phyloP scores from a whole-genome alignment of 306 rosid species.

The Luffa aegyptiaca region DNA sequence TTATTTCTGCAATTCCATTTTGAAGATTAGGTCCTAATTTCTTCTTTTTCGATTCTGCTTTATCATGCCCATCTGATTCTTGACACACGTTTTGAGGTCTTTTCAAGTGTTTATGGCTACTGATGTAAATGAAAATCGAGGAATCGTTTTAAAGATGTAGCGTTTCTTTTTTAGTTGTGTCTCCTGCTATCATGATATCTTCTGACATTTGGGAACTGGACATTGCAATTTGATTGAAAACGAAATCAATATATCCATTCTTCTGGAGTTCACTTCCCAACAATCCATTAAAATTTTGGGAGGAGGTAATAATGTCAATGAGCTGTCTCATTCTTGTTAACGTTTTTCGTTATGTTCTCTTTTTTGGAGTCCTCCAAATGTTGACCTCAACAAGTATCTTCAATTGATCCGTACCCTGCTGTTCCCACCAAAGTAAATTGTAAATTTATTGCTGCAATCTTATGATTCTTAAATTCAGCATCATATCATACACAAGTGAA shows the following conservation, averaged over 20 bases:
- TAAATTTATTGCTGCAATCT: not conserved
- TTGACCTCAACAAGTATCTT: not conserved
- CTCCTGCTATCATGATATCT: not conserved
- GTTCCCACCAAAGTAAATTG: not conserved
- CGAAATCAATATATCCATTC: not conserved
- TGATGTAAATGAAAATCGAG: not conserved
- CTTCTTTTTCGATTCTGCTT: not conserved
- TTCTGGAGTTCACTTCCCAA: not conserved
- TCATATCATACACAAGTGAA: not conserved
- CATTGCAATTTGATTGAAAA: not conserved
- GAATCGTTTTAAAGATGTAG: not conserved
- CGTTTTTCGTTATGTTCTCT: not conserved
- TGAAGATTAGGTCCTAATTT: constrained; percentile 17
- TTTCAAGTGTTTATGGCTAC: not conserved
- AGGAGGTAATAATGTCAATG: not conserved
- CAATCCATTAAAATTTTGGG: not conserved
- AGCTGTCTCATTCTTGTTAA: not conserved
- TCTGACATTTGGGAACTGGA: not conserved
- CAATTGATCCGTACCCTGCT: not conserved
- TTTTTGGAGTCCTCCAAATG: not conserved
- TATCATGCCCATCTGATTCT: not conserved
- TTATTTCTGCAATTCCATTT: not conserved
- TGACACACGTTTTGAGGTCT: not conserved
- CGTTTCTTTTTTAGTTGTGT: not conserved
- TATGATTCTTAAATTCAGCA: not conserved